Percentiles rank a stretch among this genome's conserved stretches.
Evolutionary conservation across 257 asterid genomes (phyloP).

Genomic region (Cordia subcordata): DNA sequence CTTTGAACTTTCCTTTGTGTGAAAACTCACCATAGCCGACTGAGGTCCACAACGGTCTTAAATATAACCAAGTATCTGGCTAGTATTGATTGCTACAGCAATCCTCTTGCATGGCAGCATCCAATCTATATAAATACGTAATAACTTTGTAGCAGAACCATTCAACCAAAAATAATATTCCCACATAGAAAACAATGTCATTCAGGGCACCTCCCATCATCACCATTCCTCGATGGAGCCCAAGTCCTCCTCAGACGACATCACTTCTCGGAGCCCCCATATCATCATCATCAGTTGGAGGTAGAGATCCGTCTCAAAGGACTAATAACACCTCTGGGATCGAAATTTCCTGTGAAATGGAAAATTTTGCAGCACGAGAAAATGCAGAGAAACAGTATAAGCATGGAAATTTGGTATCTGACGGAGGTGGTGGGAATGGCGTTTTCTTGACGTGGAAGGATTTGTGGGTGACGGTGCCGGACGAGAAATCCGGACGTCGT

Average conservation of each 20-base stretch:
- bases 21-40: too few species aligned
- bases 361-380: too few species aligned
- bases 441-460: constrained; percentile 51
- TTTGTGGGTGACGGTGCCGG: constrained; percentile 50
- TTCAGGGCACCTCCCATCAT: background rate
- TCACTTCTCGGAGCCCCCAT: background rate
- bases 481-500: constrained; percentile 26
- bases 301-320: background rate
- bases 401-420: background rate
- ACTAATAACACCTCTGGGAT: too few species aligned
- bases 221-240: background rate
- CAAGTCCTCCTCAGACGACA: background rate
- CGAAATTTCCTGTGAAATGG: background rate
- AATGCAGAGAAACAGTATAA: background rate
- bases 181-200: background rate
- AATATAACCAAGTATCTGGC: too few species aligned
- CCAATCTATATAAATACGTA: too few species aligned
- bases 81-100: too few species aligned
- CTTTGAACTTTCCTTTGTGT: too few species aligned
- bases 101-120: too few species aligned
- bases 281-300: background rate
- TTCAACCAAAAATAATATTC: too few species aligned
- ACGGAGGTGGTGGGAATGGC: constrained; percentile 16
- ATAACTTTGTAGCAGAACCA: background rate
- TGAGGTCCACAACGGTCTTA: too few species aligned